Percentiles rank a stretch among this genome's conserved stretches.
Conservation (phyloP, 1,139 yeast genomes). For the Lodderomyces parapsilosis region DNA sequence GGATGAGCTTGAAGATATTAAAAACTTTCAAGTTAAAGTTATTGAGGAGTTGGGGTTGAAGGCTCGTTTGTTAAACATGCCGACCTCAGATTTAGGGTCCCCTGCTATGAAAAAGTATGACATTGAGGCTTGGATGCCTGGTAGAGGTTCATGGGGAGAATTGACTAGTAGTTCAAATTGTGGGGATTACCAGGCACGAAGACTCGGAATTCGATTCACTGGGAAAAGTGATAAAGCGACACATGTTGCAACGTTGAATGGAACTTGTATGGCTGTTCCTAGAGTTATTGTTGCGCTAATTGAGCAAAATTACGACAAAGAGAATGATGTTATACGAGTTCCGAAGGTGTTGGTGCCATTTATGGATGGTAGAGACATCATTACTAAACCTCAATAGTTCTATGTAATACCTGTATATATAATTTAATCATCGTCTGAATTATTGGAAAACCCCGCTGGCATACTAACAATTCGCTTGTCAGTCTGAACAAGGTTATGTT, state of each 20-base stretch:
- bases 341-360: slow-evolving; percentile 68
- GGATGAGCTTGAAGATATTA: slow-evolving; percentile 57
- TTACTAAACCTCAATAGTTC: slow-evolving; percentile 7
- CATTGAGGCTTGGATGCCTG: slow-evolving; percentile 99
- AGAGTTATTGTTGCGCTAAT: slow-evolving; percentile 83
- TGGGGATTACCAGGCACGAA: slow-evolving; percentile 84
- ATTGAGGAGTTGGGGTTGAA: slow-evolving; percentile 68
- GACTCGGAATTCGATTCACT: slow-evolving; percentile 66
- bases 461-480: slow-evolving; percentile 34
- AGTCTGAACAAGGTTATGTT: slow-evolving; percentile 7
- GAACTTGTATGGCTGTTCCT: slow-evolving; percentile 96
- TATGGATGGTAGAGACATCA: slow-evolving; percentile 56
- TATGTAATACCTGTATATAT: slow-evolving; percentile 1
- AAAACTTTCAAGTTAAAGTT: slow-evolving; percentile 63
- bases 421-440: slow-evolving; percentile 27
- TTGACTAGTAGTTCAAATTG: slow-evolving; percentile 90
- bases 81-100: slow-evolving; percentile 86
- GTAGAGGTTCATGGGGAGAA: slow-evolving; percentile 92
- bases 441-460: slow-evolving; percentile 20
- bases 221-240: slow-evolving; percentile 30
- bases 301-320: slow-evolving; percentile 76
- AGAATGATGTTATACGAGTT: slow-evolving; percentile 51
- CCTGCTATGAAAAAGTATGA: slow-evolving; percentile 93
- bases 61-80: slow-evolving; percentile 86
- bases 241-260: slow-evolving; percentile 84